Conservation (phyloP, 257 asterid species). For the Solanum ossicruentum region DNA sequence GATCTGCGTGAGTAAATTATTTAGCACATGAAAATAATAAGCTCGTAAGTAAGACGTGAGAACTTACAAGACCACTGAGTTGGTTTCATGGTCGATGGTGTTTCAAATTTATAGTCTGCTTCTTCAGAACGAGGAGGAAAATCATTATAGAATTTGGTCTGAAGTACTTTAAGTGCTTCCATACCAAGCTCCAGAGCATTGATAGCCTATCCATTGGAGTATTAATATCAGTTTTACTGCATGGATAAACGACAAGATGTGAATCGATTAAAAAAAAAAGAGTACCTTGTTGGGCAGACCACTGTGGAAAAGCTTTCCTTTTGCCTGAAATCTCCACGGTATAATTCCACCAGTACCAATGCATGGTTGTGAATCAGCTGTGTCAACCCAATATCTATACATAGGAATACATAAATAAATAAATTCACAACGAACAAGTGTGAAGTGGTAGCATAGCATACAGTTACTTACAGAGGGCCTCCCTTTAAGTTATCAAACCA, state of each 20-base stretch:
- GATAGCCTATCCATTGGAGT: slow-evolving; percentile 47
- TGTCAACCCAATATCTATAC: slow-evolving; percentile 87
- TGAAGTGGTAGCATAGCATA: not conserved
- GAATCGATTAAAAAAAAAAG: not conserved
- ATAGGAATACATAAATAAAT: not conserved
- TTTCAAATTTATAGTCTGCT: slow-evolving; percentile 65
- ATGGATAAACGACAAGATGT: not conserved
- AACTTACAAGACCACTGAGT: slow-evolving; percentile 93
- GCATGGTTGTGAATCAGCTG: slow-evolving; percentile 98
- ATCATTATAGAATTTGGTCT: slow-evolving; percentile 57
- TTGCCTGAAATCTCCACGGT: slow-evolving; percentile 75
- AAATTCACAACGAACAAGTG: not conserved
- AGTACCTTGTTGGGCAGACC: slow-evolving; percentile 86
- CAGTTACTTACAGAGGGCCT: slow-evolving; percentile 69
- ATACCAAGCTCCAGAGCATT: slow-evolving; percentile 90
- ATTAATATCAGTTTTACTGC: not conserved
- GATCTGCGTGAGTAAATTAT: slow-evolving; percentile 40
- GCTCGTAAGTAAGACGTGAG: not conserved
- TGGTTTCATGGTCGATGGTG: slow-evolving; percentile 98
- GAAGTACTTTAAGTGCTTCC: slow-evolving; percentile 85
- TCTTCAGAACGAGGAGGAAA: slow-evolving; percentile 80
- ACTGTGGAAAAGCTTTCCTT: slow-evolving; percentile 94
- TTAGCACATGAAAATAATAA: not conserved
- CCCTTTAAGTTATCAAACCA: slow-evolving; percentile 62
- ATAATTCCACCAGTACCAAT: slow-evolving; percentile 96